These are phyloP conservation scores for Mortierella sp. DNA, from an alignment of 371 early-diverging fungal genomes.

Conservation along the genomic window DNA sequence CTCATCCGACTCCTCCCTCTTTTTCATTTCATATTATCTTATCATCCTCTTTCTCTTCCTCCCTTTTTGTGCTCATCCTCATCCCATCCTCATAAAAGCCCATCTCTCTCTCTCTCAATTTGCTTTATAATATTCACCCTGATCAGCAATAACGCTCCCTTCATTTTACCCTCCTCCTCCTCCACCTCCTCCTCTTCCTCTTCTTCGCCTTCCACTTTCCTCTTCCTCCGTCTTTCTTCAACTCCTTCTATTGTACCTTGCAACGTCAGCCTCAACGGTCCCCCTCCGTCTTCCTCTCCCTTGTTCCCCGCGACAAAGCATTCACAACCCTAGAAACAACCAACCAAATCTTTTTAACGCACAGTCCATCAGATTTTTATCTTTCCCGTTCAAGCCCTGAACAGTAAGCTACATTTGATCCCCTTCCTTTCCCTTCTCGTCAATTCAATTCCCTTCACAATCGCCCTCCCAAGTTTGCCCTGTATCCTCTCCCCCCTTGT, in stretches of 20 bases:
- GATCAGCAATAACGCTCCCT: constrained; percentile 20
- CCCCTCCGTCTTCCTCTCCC: neutral
- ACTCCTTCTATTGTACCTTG: constrained; percentile 5
- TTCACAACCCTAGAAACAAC: neutral
- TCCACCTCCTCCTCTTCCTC: constrained; percentile 13
- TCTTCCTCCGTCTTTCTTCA: constrained; percentile 14
- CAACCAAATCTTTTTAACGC: neutral
- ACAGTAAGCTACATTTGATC: constrained; percentile 8
- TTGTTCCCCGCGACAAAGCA: neutral
- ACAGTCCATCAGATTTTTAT: neutral
- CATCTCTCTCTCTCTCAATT: constrained; percentile 6
- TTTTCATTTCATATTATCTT: constrained; percentile 11
- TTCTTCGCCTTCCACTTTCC: constrained; percentile 12
- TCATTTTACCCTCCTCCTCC: constrained; percentile 18
- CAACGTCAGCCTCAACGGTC: constrained; percentile 7
- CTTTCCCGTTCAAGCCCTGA: neutral
- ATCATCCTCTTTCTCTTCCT: neutral
- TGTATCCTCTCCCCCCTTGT: neutral
- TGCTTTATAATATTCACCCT: constrained; percentile 30
- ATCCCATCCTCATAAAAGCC: neutral
- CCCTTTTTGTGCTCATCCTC: constrained; percentile 15
- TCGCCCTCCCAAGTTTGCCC: neutral
- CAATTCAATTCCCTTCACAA: neutral
- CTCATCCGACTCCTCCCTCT: too few species aligned
- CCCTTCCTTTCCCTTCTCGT: neutral